These are phyloP conservation scores for Cicer yamashitae DNA, from an alignment of 306 rosid species.

Conservation along the genomic window DNA sequence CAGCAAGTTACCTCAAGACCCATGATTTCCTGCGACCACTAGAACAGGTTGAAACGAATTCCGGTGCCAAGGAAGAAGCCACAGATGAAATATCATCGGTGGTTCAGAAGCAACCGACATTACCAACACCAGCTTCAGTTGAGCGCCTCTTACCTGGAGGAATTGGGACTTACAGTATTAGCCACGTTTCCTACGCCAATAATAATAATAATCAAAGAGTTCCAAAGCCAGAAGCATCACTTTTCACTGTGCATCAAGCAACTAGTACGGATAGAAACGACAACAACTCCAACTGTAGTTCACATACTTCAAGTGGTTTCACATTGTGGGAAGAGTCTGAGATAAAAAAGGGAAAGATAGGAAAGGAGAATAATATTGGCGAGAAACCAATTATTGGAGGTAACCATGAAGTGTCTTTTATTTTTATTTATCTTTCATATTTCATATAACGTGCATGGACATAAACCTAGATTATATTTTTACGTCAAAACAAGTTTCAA, in stretches of 20 bases:
- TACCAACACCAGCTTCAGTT: slow-evolving; percentile 55
- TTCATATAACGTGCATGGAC: slow-evolving; percentile 7
- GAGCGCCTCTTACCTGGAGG: slow-evolving; percentile 95
- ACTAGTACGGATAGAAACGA: slow-evolving; percentile 70
- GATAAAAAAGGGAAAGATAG: slow-evolving; percentile 78
- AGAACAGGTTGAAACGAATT: slow-evolving; percentile 61
- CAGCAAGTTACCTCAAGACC: slow-evolving; percentile 82
- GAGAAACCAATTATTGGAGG: slow-evolving; percentile 64
- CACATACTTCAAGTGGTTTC: slow-evolving; percentile 86
- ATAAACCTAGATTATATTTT: slow-evolving; percentile 2
- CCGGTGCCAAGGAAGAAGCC: slow-evolving; percentile 70
- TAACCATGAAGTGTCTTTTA: slow-evolving; percentile 38
- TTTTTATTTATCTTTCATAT: background rate
- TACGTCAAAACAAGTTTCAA: slow-evolving; percentile 27
- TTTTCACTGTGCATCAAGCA: slow-evolving; percentile 61
- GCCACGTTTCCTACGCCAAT: slow-evolving; percentile 70
- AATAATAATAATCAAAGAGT: slow-evolving; percentile 61
- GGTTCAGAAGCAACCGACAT: slow-evolving; percentile 56
- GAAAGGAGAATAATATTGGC: slow-evolving; percentile 78
- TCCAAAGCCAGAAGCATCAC: slow-evolving; percentile 79
- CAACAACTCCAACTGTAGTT: slow-evolving; percentile 84
- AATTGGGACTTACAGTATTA: slow-evolving; percentile 92
- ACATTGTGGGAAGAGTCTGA: slow-evolving; percentile 91
- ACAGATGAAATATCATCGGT: slow-evolving; percentile 56
- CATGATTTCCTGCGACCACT: slow-evolving; percentile 95